These are phyloP conservation scores for Neofusicoccum sp. DNA, from an alignment of 2,329 filamentous ascomycete genomes.

Conservation along the genomic window DNA sequence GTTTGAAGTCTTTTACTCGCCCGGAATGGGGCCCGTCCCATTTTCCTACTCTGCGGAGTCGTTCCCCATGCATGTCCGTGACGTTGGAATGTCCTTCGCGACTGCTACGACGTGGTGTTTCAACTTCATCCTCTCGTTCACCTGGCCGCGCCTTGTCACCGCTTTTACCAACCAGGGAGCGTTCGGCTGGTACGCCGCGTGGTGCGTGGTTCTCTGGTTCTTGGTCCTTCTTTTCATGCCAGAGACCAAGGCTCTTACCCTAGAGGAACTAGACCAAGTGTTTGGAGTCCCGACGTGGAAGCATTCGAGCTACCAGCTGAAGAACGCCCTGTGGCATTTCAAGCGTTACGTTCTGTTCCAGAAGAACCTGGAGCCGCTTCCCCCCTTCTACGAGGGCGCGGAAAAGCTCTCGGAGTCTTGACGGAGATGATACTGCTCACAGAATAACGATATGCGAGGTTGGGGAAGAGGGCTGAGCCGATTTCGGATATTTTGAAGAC, in stretches of 20 bases:
- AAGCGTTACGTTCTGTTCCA: slow-evolving; percentile 34
- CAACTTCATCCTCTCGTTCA: slow-evolving; percentile 56
- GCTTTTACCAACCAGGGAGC: slow-evolving; percentile 55
- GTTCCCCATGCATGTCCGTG: slow-evolving; percentile 49
- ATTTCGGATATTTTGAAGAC: too few species aligned
- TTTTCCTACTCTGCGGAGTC: slow-evolving; percentile 48
- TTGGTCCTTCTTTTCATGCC: slow-evolving; percentile 54
- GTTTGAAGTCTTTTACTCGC: slow-evolving; percentile 56
- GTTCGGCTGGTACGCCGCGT: slow-evolving; percentile 59
- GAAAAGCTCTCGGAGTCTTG: not conserved
- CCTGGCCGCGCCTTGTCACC: slow-evolving; percentile 53
- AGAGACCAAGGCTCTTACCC: slow-evolving; percentile 47
- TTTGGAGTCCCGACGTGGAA: slow-evolving; percentile 53
- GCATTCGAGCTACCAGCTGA: slow-evolving; percentile 30
- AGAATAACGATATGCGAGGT: too few species aligned
- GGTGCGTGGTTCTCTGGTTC: slow-evolving; percentile 57
- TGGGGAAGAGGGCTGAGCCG: too few species aligned
- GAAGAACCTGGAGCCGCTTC: slow-evolving; percentile 15
- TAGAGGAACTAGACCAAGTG: slow-evolving; percentile 51
- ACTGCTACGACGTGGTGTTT: slow-evolving; percentile 61
- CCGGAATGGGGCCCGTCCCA: slow-evolving; percentile 45
- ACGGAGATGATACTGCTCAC: not conserved
- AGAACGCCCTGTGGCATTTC: slow-evolving; percentile 40
- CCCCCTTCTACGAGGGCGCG: not conserved
- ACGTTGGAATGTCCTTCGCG: slow-evolving; percentile 45